These are phyloP conservation scores for Pseudogymnoascus sp. DNA, from an alignment of 2,329 filamentous ascomycete genomes.

Conservation along the genomic window DNA sequence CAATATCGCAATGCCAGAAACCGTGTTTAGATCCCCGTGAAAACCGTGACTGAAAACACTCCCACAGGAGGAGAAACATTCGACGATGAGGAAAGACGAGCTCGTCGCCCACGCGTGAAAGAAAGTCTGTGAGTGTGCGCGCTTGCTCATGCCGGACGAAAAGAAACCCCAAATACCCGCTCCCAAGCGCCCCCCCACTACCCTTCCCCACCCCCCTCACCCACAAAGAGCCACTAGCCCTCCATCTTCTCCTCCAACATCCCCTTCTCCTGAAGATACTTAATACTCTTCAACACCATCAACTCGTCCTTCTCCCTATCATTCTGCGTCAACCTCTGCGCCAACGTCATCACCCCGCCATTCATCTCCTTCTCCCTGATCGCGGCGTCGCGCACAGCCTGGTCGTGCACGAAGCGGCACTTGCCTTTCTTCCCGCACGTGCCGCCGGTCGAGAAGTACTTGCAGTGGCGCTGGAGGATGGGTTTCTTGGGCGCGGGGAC, in stretches of 20 bases:
- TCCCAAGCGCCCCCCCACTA: not conserved
- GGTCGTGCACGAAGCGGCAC: conserved; percentile 65
- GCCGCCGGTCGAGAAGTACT: conserved; percentile 62
- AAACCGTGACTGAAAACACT: not conserved
- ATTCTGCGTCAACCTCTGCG: conserved; percentile 57
- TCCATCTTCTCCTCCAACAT: conserved; percentile 26
- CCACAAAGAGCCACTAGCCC: not conserved
- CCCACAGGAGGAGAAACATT: not conserved
- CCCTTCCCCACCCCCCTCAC: not conserved
- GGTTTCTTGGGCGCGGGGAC: conserved; percentile 46
- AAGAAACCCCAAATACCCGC: not conserved
- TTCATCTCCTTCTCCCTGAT: conserved; percentile 57
- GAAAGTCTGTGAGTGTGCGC: not conserved
- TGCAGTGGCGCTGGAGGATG: conserved; percentile 58
- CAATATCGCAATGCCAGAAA: not conserved
- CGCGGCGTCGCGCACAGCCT: conserved; percentile 53
- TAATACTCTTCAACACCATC: conserved; percentile 56
- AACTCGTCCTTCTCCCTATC: conserved; percentile 62
- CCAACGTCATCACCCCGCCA: conserved; percentile 56
- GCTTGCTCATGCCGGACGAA: not conserved
- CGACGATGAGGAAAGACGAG: not conserved
- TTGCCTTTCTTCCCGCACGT: conserved; percentile 66
- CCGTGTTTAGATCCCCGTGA: not conserved
- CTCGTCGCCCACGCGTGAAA: not conserved
- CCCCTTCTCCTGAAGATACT: conserved; percentile 49